Conservation (phyloP, 371 early-diverging fungal species). For the Mortierella sp. region DNA sequence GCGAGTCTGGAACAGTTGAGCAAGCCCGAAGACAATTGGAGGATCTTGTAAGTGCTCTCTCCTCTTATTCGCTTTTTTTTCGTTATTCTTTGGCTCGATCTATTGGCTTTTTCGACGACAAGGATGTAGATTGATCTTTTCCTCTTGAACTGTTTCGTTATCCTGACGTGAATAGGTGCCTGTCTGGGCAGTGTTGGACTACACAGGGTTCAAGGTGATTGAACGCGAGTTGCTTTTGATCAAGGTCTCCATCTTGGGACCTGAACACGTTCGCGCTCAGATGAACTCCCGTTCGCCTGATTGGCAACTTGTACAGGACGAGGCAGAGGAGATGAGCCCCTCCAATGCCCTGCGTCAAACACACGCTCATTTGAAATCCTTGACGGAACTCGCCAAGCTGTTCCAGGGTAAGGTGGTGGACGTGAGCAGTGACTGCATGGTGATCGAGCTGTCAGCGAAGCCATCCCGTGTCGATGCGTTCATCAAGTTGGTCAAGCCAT, state of each 20-base stretch:
- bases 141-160: background rate
- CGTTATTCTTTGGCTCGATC: background rate
- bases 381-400: constrained; percentile 84
- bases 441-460: constrained; percentile 91
- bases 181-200: constrained; percentile 97
- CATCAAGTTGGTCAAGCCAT: constrained; percentile 90
- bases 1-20: constrained; percentile 85
- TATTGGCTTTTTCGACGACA: too few species aligned
- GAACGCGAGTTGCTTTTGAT: constrained; percentile 92
- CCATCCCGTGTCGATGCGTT: constrained; percentile 89
- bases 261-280: constrained; percentile 71
- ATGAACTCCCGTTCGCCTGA: constrained; percentile 44
- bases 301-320: constrained; percentile 58
- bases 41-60: constrained; percentile 74
- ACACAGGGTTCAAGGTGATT: constrained; percentile 83
- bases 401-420: constrained; percentile 93
- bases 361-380: constrained; percentile 80
- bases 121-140: too few species aligned
- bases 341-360: constrained; percentile 70
- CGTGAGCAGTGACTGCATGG: constrained; percentile 82
- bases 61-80: background rate
- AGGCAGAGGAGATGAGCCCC: constrained; percentile 60
- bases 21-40: constrained; percentile 95
- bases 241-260: constrained; percentile 91
- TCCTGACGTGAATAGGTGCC: constrained; percentile 69